Evolutionary conservation across 208 protist species (phyloP), one percentile per base, ranked within the genome.

Genomic region (Lotmaria passim): DNA sequence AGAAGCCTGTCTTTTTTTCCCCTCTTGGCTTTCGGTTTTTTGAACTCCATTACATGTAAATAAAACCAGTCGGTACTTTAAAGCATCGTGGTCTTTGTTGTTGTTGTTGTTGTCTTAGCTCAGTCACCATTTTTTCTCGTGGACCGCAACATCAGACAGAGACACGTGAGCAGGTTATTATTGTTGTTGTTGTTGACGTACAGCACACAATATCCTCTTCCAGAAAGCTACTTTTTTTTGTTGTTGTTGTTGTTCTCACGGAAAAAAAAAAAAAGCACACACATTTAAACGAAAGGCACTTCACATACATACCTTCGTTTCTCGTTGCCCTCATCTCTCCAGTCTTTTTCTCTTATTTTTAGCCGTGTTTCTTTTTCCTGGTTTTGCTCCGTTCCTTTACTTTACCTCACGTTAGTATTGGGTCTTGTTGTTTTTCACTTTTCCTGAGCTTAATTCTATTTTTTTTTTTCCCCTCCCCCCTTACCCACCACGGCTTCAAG

Each of bases 261-360:
- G n/a, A n/a, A n/a, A n/a, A n/a, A n/a, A n/a, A n/a, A n/a, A n/a
- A n/a, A n/a, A n/a, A n/a, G n/a, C n/a, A n/a, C 10, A 41, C 10
- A 41, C 7, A 58, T 17, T 7, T 24, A 58, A 21, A 19, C 28
- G 19, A 7, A 58, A n/a, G 36, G 19, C n/a, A 41, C 5, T 23
- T 15, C 26, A 64, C 3, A 72, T 63, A 36, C n/a, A 2, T 63
- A 60, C 26, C 30, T 26, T 47, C 39, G 23, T 23, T 15, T 59
- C 33, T 41, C 36, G 12, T 41, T n/a, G n/a, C n/a, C 36, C 12
- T 41, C 12, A 41, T 41, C 12, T 41, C 36, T 15, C 7, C 10
- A 41, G 36, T 41, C 10, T 14, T n/a, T 47, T 15, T 34, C 21
- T 21, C 26, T 51, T 34, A 23, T 28, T 23, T 15, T 23, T n/a